Conservation (phyloP, 331 rosid species). For the Acacia pycnantha region DNA sequence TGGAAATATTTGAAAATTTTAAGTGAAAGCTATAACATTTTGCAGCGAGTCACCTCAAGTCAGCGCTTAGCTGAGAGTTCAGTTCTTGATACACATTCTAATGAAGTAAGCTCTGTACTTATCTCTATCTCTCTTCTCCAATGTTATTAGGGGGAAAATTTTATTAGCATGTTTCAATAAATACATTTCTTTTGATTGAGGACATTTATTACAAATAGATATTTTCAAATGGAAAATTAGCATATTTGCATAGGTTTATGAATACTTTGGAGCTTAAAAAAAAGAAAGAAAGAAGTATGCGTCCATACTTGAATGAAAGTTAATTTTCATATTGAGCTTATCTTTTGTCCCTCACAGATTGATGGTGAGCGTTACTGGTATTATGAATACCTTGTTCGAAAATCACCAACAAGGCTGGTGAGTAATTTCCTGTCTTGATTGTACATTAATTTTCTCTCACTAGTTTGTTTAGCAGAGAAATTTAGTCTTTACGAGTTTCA, state of each 20-base stretch:
- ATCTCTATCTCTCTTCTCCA: conserved; percentile 16
- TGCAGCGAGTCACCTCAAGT: conserved; percentile 92
- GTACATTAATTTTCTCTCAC: neutral
- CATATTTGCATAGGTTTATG: conserved; percentile 7
- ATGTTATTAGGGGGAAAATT: neutral
- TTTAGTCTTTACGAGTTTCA: neutral
- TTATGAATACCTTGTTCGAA: conserved; percentile 90
- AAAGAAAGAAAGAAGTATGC: neutral
- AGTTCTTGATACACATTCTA: conserved; percentile 81
- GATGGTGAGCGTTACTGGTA: conserved; percentile 90
- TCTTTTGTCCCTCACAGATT: conserved; percentile 49
- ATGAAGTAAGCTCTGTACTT: conserved; percentile 57
- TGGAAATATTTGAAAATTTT: neutral
- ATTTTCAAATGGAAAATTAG: conserved; percentile 15
- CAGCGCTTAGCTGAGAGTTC: conserved; percentile 95
- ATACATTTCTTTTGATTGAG: neutral
- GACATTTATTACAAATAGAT: neutral
- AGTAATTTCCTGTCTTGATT: conserved; percentile 26
- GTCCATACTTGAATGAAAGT: conserved; percentile 13
- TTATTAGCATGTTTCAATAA: neutral
- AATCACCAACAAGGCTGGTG: conserved; percentile 75
- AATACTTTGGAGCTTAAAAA: neutral
- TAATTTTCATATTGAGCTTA: conserved; percentile 22
- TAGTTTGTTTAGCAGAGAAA: neutral
- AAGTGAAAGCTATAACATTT: conserved; percentile 33